Percentiles rank a stretch among this genome's conserved stretches.
Conservation (phyloP, 176 grass and related monocot species). For the Tuctoria greenei region DNA sequence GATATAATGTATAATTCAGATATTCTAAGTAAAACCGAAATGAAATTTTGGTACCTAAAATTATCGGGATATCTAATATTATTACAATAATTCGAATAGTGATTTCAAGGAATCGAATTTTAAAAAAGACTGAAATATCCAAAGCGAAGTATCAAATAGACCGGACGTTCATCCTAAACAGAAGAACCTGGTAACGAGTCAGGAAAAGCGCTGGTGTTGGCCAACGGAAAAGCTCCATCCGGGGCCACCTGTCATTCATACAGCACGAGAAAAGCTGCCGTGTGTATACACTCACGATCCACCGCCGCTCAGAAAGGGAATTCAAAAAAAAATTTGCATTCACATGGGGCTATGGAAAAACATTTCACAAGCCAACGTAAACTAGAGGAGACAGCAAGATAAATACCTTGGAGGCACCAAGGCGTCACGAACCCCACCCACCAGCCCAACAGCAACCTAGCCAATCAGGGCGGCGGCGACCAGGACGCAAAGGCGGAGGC, state of each 20-base stretch:
- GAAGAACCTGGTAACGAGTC: too few relatives aligned
- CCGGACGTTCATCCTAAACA: too few relatives aligned
- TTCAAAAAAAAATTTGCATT: neutral
- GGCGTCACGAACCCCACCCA: neutral
- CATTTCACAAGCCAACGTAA: neutral
- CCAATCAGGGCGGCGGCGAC: slow-evolving; percentile 5
- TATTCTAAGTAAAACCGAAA: too few relatives aligned
- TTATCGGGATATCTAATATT: too few relatives aligned
- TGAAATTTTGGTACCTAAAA: too few relatives aligned
- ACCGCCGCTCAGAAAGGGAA: neutral
- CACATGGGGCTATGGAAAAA: neutral
- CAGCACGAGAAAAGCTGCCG: neutral
- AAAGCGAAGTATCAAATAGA: too few relatives aligned
- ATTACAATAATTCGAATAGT: too few relatives aligned
- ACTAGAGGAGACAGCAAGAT: neutral
- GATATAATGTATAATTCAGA: too few relatives aligned
- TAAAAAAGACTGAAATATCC: too few relatives aligned
- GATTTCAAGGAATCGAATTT: too few relatives aligned
- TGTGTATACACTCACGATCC: slow-evolving; percentile 6
- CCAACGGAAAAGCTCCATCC: neutral
- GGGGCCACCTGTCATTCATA: slow-evolving; percentile 1
- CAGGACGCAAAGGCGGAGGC: neutral
- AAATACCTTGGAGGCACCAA: slow-evolving; percentile 1
- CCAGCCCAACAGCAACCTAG: neutral
- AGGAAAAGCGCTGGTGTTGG: neutral